Evolutionary conservation across 768 basidiomycete species (phyloP).

Genomic region (Dioszegia hungarica): DNA sequence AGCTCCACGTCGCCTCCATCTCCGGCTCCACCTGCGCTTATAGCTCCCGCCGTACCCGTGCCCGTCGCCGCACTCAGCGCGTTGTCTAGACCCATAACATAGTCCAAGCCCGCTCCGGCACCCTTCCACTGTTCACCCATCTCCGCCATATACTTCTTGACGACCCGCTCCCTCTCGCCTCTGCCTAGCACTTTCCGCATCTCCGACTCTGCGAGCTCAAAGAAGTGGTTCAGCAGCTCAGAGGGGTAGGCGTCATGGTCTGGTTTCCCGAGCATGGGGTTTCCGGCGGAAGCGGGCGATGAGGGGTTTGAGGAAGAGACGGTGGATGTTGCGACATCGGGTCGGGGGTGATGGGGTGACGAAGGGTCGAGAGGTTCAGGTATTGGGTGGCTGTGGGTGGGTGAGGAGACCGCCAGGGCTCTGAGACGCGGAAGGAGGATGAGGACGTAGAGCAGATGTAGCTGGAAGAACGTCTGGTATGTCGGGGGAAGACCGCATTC

Average conservation of each 20-base stretch:
- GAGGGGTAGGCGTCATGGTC: conserved; percentile 59
- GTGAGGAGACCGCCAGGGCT: conserved; percentile 55
- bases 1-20: no score
- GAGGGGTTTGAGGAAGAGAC: neutral
- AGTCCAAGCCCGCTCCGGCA: conserved; percentile 69
- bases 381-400: conserved; percentile 13
- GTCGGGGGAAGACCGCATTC: conserved; percentile 83
- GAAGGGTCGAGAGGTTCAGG: conserved; percentile 29
- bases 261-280: conserved; percentile 17
- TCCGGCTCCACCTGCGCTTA: no score
- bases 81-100: conserved; percentile 62
- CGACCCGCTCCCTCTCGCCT: conserved; percentile 65
- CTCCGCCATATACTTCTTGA: conserved; percentile 77
- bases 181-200: conserved; percentile 70
- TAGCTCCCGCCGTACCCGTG: no score
- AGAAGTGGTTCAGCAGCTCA: conserved; percentile 87
- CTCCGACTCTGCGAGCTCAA: conserved; percentile 85
- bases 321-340: conserved; percentile 4
- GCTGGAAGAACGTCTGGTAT: conserved; percentile 94
- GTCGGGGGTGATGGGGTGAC: conserved; percentile 2
- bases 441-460: conserved; percentile 90
- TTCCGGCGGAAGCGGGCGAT: neutral
- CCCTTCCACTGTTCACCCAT: conserved; percentile 88
- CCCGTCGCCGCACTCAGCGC: no score
- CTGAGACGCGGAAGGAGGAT: conserved; percentile 82